Evolutionary conservation across 2,329 filamentous ascomycete species (phyloP).

Genomic region (Apiospora phragmitis): DNA sequence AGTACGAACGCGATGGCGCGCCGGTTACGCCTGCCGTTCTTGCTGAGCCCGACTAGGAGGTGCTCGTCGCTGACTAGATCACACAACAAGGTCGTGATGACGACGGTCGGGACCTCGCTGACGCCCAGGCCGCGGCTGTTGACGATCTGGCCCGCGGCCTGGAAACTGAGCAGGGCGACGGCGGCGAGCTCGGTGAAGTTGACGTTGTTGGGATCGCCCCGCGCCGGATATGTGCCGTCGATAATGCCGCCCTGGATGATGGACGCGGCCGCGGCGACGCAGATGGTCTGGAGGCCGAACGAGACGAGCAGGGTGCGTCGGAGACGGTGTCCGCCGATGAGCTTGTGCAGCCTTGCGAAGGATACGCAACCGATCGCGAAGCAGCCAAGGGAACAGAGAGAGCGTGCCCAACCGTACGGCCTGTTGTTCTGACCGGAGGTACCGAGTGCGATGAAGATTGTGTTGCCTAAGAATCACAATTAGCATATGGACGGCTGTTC

Average conservation of each 20-base stretch:
- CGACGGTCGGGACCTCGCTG: constrained; percentile 56
- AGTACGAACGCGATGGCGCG: constrained; percentile 45
- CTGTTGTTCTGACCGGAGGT: constrained; percentile 39
- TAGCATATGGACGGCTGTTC: not conserved
- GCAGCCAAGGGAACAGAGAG: constrained; percentile 42
- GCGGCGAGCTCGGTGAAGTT: constrained; percentile 29
- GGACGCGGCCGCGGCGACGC: constrained; percentile 27
- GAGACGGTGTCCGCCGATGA: constrained; percentile 27
- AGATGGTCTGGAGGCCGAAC: constrained; percentile 29
- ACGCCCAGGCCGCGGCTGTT: constrained; percentile 51
- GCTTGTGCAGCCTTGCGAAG: constrained; percentile 37
- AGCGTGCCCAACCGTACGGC: constrained; percentile 43
- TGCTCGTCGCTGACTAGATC: constrained; percentile 53
- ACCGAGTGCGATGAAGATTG: constrained; percentile 43
- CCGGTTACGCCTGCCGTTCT: constrained; percentile 53
- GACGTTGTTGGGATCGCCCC: constrained; percentile 22
- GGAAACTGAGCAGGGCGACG: constrained; percentile 52
- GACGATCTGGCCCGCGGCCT: constrained; percentile 57
- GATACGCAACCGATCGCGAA: constrained; percentile 41
- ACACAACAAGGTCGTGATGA: constrained; percentile 55
- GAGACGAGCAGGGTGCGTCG: constrained; percentile 29
- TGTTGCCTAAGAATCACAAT: constrained; percentile 32
- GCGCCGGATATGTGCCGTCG: constrained; percentile 29
- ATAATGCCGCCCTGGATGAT: constrained; percentile 30
- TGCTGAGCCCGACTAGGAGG: constrained; percentile 40